A percentile compares a stretch with the other conserved stretches of the same genome.
Evolutionary conservation across 1,284 basidiomycete genomes (phyloP).

Genomic region (Amylostereum areolatum): DNA sequence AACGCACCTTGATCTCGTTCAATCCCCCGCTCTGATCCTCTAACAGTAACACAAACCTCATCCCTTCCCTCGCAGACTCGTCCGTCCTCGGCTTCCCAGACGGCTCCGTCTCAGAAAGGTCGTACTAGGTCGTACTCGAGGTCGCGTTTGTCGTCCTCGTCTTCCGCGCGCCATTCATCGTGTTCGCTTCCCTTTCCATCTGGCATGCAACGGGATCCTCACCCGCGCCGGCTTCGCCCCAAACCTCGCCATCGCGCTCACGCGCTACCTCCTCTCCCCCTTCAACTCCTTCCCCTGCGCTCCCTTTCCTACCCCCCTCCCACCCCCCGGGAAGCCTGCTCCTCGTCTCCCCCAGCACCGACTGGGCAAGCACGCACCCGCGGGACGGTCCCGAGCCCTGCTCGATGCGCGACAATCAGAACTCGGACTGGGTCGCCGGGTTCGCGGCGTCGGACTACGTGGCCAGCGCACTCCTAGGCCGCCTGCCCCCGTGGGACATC

Average conservation of each 20-base stretch:
- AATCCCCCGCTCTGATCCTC: too few species aligned
- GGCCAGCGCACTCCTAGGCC: slow-evolving; percentile 33
- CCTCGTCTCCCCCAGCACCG: slow-evolving; percentile 53
- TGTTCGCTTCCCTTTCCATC: too few species aligned
- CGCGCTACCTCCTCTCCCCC: slow-evolving; percentile 27
- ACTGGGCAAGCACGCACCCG: slow-evolving; percentile 35
- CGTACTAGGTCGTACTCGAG: too few species aligned
- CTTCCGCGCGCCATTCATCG: too few species aligned
- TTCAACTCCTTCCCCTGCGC: too few species aligned
- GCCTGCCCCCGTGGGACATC: slow-evolving; percentile 32
- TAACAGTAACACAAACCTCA: too few species aligned
- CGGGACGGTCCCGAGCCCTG: slow-evolving; percentile 28
- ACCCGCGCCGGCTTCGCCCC: slow-evolving; percentile 51
- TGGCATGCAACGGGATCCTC: too few species aligned
- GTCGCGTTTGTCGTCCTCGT: too few species aligned
- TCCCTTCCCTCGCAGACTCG: too few species aligned
- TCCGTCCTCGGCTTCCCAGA: too few species aligned
- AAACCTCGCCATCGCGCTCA: slow-evolving; percentile 38
- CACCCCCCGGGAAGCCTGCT: slow-evolving; percentile 44
- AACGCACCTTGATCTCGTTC: too few species aligned
- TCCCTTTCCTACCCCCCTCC: slow-evolving; percentile 24
- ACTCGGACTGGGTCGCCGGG: slow-evolving; percentile 35
- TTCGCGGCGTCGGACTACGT: slow-evolving; percentile 23
- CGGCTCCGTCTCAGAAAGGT: too few species aligned
- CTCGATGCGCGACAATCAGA: slow-evolving; percentile 19